phyloP scores from a whole-genome alignment of 2,329 filamentous ascomycete genomes.

The Fusarium pseudoanthophilum region DNA sequence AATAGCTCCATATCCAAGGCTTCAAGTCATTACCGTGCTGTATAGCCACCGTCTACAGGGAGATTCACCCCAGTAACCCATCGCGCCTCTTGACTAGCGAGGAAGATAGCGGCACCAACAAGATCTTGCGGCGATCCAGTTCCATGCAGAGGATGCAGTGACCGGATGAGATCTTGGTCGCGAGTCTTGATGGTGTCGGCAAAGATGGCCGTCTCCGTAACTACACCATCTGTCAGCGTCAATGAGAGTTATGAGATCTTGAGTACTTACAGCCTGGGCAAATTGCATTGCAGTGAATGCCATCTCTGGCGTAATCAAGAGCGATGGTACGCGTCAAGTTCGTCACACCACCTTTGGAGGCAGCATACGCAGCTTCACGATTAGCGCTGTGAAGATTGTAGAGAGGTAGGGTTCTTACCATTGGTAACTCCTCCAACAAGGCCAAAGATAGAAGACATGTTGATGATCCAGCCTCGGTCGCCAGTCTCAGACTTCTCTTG shows the following conservation, averaged over 20 bases:
- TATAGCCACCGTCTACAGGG: slow-evolving; percentile 55
- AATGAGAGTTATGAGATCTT: fast-evolving
- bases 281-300: slow-evolving; percentile 64
- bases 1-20: not conserved
- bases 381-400: not conserved
- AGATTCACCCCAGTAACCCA: slow-evolving; percentile 56
- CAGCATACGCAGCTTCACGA: slow-evolving; percentile 51
- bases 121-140: slow-evolving; percentile 44
- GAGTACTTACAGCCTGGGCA: slow-evolving; percentile 58
- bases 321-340: slow-evolving; percentile 61
- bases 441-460: slow-evolving; percentile 58
- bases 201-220: slow-evolving; percentile 44
- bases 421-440: slow-evolving; percentile 48
- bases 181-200: slow-evolving; percentile 35
- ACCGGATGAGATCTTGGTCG: slow-evolving; percentile 24
- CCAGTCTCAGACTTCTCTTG: slow-evolving; percentile 54
- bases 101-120: slow-evolving; percentile 51
- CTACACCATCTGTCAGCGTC: slow-evolving; percentile 3
- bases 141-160: slow-evolving; percentile 44
- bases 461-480: slow-evolving; percentile 62
- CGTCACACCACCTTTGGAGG: slow-evolving; percentile 61
- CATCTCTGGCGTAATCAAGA: slow-evolving; percentile 58
- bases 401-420: slow-evolving; percentile 1
- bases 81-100: slow-evolving; percentile 52
- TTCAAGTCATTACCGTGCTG: slow-evolving; percentile 39